Conservation (phyloP, 1,284 basidiomycete genomes). For the Rhodotorula glutinis region DNA sequence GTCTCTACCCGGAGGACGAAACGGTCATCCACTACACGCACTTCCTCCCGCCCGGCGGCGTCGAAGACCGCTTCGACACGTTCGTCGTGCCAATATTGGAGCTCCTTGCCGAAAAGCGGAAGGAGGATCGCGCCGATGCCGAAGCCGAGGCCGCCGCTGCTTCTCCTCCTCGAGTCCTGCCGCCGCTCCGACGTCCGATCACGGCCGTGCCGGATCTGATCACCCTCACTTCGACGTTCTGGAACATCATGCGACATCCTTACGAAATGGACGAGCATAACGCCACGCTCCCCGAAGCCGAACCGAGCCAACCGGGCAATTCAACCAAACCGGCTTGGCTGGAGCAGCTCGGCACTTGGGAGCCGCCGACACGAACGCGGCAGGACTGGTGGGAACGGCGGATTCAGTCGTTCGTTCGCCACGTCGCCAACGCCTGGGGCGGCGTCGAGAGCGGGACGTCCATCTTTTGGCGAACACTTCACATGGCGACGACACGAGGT, state of each 20-base stretch:
- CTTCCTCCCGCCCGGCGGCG: conserved; percentile 4
- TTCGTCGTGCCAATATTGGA: conserved; percentile 1
- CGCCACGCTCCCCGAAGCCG: too few relatives aligned
- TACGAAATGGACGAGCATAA: not conserved
- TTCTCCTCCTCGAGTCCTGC: not conserved
- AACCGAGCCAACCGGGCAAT: not conserved
- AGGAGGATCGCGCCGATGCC: not conserved
- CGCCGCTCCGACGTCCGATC: not conserved
- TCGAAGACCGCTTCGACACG: conserved; percentile 3
- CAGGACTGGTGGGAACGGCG: conserved; percentile 7
- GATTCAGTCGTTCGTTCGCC: not conserved
- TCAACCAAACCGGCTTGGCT: too few relatives aligned
- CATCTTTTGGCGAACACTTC: not conserved
- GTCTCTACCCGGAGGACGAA: not conserved
- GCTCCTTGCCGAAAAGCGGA: not conserved
- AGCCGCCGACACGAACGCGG: not conserved
- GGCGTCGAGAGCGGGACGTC: not conserved
- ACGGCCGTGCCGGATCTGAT: not conserved
- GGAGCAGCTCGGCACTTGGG: too few relatives aligned
- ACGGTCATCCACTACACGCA: not conserved
- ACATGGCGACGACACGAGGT: not conserved
- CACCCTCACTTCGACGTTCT: not conserved
- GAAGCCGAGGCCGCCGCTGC: not conserved
- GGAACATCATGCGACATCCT: not conserved
- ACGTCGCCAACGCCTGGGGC: not conserved